A percentile compares a stretch with the other conserved stretches of the same genome.
These are phyloP conservation scores for Herpetomonas samuelpessoai DNA, from an alignment of 208 protist genomes.

Conservation along the genomic window DNA sequence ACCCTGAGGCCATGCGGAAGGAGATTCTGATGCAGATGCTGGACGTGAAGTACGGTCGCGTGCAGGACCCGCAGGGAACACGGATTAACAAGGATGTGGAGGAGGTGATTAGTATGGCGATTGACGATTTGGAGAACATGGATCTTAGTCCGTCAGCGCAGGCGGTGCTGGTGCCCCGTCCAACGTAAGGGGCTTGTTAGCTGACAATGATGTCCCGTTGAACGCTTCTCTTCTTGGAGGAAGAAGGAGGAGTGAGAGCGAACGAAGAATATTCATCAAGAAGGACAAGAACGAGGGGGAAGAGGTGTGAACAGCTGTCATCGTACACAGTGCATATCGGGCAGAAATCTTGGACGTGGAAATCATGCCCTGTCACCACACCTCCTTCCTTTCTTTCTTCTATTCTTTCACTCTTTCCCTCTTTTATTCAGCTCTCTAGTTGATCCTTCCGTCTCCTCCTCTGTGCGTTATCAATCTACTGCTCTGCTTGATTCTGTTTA, in stretches of 20 bases:
- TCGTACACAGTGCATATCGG: too few relatives aligned
- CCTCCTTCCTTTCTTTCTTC: not conserved
- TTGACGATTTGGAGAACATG: conserved; percentile 78
- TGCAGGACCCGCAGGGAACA: conserved; percentile 55
- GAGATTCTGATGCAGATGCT: conserved; percentile 81
- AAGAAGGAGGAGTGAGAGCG: too few relatives aligned
- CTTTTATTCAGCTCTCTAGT: not conserved
- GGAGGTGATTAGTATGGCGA: conserved; percentile 82
- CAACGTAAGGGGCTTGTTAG: conserved; percentile 45
- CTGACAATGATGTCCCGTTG: too few relatives aligned
- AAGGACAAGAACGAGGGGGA: too few relatives aligned
- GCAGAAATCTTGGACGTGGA: too few relatives aligned
- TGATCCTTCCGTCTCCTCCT: not conserved
- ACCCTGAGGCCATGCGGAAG: conserved; percentile 78
- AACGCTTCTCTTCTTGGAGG: too few relatives aligned
- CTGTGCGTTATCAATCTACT: not conserved
- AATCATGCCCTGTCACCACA: not conserved
- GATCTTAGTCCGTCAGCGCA: conserved; percentile 49
- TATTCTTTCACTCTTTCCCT: not conserved
- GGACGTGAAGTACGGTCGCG: conserved; percentile 76
- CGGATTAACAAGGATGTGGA: conserved; percentile 78
- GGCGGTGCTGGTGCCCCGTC: conserved; percentile 55
- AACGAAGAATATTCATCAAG: too few relatives aligned
- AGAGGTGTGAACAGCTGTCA: too few relatives aligned
- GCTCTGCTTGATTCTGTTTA: not conserved